These are phyloP conservation scores for Plasmodium gaboni DNA, from an alignment of 169 alveolate species.

Conservation along the genomic window DNA sequence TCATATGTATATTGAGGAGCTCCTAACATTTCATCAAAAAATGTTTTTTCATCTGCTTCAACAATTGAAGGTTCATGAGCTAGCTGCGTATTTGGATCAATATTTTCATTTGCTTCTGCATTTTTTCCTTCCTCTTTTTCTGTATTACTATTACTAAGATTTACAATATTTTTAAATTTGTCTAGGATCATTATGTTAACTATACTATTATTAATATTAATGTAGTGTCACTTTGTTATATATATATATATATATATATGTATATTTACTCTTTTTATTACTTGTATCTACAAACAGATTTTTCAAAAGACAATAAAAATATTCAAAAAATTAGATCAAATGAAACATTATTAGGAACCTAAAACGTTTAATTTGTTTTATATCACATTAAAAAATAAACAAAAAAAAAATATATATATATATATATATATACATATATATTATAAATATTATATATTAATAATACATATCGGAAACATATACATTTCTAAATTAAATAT, in stretches of 20 bases:
- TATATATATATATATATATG: not conserved
- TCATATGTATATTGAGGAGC: constrained; percentile 83
- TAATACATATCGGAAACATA: no score
- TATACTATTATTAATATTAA: not conserved
- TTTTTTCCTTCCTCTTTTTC: constrained; percentile 49
- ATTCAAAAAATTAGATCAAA: no score
- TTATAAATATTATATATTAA: no score
- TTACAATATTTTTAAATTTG: constrained; percentile 50
- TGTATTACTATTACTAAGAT: constrained; percentile 16
- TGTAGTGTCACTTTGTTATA: not conserved
- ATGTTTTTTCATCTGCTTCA: constrained; percentile 73
- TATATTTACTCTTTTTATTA: not conserved
- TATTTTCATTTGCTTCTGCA: constrained; percentile 34
- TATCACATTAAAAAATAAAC: no score
- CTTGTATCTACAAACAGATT: not conserved
- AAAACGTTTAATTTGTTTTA: no score
- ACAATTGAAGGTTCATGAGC: constrained; percentile 14
- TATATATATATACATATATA: no score
- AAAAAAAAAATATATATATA: no score
- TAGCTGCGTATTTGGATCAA: constrained; percentile 13
- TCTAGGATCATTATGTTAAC: constrained; percentile 19
- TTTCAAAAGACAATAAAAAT: not conserved
- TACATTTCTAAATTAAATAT: no score
- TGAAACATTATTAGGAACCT: no score
- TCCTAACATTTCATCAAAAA: constrained; percentile 81